Conservation (phyloP, 2,329 filamentous ascomycete species). For the Neofusicoccum laricinum region DNA sequence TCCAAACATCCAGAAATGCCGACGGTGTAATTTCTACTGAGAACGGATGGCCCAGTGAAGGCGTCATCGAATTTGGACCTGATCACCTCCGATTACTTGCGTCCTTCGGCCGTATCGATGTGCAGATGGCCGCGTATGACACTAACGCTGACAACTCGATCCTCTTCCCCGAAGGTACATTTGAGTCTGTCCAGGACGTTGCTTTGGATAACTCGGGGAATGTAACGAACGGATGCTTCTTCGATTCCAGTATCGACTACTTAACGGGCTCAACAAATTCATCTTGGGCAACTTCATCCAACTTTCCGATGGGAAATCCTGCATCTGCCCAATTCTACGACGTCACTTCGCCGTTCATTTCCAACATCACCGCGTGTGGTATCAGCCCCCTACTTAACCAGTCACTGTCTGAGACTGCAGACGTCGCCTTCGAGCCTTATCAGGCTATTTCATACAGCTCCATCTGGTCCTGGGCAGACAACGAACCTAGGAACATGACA, state of each 20-base stretch:
- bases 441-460: conserved; percentile 49
- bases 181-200: conserved; percentile 39
- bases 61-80: conserved; percentile 52
- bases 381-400: conserved; percentile 58
- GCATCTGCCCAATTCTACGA: conserved; percentile 24
- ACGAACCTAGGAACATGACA: conserved; percentile 51
- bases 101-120: conserved; percentile 55
- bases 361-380: conserved; percentile 55
- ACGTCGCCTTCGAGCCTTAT: conserved; percentile 48
- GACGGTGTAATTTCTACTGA: conserved; percentile 44
- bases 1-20: conserved; percentile 18
- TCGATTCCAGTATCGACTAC: conserved; percentile 37
- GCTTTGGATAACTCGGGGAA: conserved; percentile 37
- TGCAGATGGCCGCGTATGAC: conserved; percentile 57
- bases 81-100: conserved; percentile 54
- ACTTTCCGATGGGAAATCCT: conserved; percentile 22
- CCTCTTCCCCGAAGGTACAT: conserved; percentile 51
- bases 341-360: conserved; percentile 26
- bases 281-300: conserved; percentile 31
- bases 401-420: conserved; percentile 51
- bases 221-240: conserved; percentile 54
- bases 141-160: conserved; percentile 47
- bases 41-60: conserved; percentile 64
- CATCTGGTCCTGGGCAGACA: conserved; percentile 60
- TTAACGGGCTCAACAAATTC: conserved; percentile 51